A percentile compares a stretch with the other conserved stretches of the same genome.
Conservation (phyloP, 306 rosid genomes). For the Cucumis sativus region Cucumber_9930_V3 NC_026655.2:18509001-18509500, state of each 20-base stretch:
- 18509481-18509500: neutral
- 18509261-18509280: constrained; percentile 40
- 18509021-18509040: constrained; percentile 21
- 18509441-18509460: neutral
- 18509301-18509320: neutral
- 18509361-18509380: neutral
- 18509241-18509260: constrained; percentile 25
- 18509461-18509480: neutral
- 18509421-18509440: neutral
- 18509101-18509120: neutral
- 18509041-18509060: constrained; percentile 30
- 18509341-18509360: no score
- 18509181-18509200: constrained; percentile 21
- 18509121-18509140: neutral
- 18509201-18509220: constrained; percentile 19
- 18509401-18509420: neutral
- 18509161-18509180: constrained; percentile 28
- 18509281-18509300: constrained; percentile 49
- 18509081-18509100: neutral
- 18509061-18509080: constrained; percentile 39
- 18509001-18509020: constrained; percentile 29
- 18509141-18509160: neutral
- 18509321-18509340: neutral
- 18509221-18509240: constrained; percentile 27
- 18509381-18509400: neutral